Evolutionary conservation across 2,329 filamentous ascomycete species (phyloP).

Genomic region (Ambrosiella xylebori): DNA sequence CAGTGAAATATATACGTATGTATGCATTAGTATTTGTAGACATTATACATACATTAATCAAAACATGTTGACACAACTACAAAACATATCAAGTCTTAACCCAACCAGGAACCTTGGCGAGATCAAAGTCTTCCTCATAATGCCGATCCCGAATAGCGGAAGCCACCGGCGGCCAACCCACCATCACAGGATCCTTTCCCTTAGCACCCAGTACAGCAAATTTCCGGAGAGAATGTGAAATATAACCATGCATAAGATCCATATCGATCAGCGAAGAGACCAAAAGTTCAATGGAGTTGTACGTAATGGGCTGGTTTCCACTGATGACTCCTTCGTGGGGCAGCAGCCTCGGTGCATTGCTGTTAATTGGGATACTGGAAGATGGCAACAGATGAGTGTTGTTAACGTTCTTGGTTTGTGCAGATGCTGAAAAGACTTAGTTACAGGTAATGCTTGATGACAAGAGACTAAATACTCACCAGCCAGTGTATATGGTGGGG

Average conservation of each 20-base stretch:
- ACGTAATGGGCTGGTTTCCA: slow-evolving; percentile 42
- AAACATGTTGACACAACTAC: background rate
- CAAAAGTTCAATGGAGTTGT: slow-evolving; percentile 57
- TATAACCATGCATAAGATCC: slow-evolving; percentile 66
- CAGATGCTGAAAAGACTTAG: slow-evolving; percentile 3
- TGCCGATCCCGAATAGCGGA: slow-evolving; percentile 46
- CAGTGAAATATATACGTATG: too few relatives aligned
- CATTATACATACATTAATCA: background rate
- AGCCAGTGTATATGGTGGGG: slow-evolving; percentile 8
- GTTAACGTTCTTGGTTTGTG: slow-evolving; percentile 7
- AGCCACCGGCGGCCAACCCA: slow-evolving; percentile 63
- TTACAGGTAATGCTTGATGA: background rate
- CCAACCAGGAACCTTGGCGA: slow-evolving; percentile 61
- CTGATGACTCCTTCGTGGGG: slow-evolving; percentile 44
- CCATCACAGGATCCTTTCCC: slow-evolving; percentile 43
- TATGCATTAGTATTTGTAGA: background rate
- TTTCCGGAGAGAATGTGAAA: slow-evolving; percentile 57
- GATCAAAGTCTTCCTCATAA: slow-evolving; percentile 38
- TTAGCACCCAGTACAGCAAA: slow-evolving; percentile 72
- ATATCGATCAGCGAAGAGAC: slow-evolving; percentile 63
- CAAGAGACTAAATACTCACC: background rate
- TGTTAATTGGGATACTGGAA: background rate
- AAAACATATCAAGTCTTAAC: slow-evolving; percentile 27
- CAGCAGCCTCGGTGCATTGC: slow-evolving; percentile 27
- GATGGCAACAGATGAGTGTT: slow-evolving; percentile 8